These are phyloP conservation scores for Boletus sp. DNA, from an alignment of 1,284 basidiomycete species.

Conservation along the genomic window DNA sequence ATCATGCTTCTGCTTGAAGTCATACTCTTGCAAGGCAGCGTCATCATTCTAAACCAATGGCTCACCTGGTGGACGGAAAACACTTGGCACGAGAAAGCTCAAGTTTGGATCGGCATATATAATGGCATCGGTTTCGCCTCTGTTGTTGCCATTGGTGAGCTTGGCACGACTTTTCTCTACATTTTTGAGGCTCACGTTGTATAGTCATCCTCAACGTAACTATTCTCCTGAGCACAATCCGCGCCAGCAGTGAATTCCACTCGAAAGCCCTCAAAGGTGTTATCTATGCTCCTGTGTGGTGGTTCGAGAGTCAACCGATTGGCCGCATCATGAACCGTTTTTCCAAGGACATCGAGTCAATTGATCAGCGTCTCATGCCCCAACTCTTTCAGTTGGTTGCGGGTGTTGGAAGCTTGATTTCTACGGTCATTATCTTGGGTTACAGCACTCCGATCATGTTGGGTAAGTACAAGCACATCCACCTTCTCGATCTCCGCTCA, in stretches of 20 bases:
- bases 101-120: constrained; percentile 29
- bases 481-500: neutral
- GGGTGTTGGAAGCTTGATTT: constrained; percentile 23
- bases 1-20: constrained; percentile 21
- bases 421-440: constrained; percentile 23
- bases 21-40: constrained; percentile 14
- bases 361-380: constrained; percentile 25
- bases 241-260: constrained; percentile 42
- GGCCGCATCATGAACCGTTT: constrained; percentile 46
- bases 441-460: constrained; percentile 31
- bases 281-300: constrained; percentile 39
- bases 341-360: constrained; percentile 44
- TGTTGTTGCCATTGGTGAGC: constrained; percentile 34
- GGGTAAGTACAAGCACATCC: constrained; percentile 17
- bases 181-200: neutral
- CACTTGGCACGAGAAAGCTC: constrained; percentile 32
- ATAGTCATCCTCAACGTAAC: constrained; percentile 25
- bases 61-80: constrained; percentile 32
- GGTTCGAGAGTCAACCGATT: constrained; percentile 45
- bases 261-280: constrained; percentile 37
- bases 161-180: constrained; percentile 11
- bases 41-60: constrained; percentile 27
- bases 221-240: constrained; percentile 38
- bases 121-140: constrained; percentile 36
- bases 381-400: constrained; percentile 34